A percentile compares a stretch with the other conserved stretches of the same genome.
phyloP scores from a whole-genome alignment of 2,329 filamentous ascomycete genomes.

The Paecilomyces variotii region DNA sequence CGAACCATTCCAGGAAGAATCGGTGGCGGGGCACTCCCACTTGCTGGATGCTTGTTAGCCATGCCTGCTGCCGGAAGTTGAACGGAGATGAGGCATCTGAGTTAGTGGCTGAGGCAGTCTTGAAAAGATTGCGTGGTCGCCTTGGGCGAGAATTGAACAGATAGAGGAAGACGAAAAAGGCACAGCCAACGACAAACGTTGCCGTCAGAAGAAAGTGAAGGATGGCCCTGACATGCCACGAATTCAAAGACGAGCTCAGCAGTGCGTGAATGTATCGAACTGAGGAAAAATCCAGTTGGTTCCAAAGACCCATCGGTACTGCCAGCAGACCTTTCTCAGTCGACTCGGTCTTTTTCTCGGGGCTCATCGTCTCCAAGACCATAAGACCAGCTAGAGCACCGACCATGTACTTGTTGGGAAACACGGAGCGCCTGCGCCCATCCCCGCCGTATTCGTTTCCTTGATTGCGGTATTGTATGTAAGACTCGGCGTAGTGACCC shows the following conservation, averaged over 20 bases:
- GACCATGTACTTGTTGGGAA: conserved; percentile 74
- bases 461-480: conserved; percentile 23
- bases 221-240: conserved; percentile 30
- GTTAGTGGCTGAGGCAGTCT: conserved; percentile 17
- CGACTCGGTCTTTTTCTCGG: conserved; percentile 53
- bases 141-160: conserved; percentile 51
- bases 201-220: conserved; percentile 43
- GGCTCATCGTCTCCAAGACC: conserved; percentile 75
- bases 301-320: conserved; percentile 53
- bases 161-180: conserved; percentile 50
- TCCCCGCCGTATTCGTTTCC: conserved; percentile 26
- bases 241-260: conserved; percentile 22
- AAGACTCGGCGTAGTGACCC: conserved; percentile 31
- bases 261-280: conserved; percentile 17
- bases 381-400: conserved; percentile 87
- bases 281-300: conserved; percentile 20
- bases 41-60: conserved; percentile 87
- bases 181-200: conserved; percentile 44
- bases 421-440: conserved; percentile 41
- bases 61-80: conserved; percentile 76
- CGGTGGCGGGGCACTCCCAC: conserved; percentile 86
- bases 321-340: conserved; percentile 60
- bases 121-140: conserved; percentile 40
- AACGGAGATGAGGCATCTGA: conserved; percentile 62
- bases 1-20: conserved; percentile 76